Percentiles rank a stretch among this genome's conserved stretches.
These are phyloP conservation scores for Postia placenta DNA, from an alignment of 768 basidiomycete species.

Conservation along the genomic window DNA sequence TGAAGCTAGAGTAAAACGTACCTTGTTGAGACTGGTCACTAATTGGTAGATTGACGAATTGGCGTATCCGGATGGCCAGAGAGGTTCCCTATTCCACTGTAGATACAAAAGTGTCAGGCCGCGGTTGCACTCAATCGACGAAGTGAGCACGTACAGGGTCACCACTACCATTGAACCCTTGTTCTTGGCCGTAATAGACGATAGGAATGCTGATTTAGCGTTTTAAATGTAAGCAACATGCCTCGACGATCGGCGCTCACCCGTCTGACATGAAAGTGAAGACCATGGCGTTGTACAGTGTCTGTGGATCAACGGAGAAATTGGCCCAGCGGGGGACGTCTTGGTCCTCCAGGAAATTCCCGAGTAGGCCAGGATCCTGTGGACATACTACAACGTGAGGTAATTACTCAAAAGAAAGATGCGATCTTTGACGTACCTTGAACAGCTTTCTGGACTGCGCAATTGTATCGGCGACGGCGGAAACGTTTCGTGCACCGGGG, in stretches of 20 bases:
- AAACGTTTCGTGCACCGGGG: conserved; percentile 60
- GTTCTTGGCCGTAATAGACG: conserved; percentile 80
- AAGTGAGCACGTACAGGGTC: conserved; percentile 50
- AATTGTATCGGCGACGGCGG: conserved; percentile 47
- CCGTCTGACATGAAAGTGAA: conserved; percentile 75
- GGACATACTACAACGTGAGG: no score
- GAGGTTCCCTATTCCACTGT: conserved; percentile 68
- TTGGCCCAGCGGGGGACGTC: conserved; percentile 73
- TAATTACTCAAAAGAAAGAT: not conserved
- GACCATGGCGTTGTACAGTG: conserved; percentile 68
- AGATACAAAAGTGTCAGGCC: conserved; percentile 1
- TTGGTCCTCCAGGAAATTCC: conserved; percentile 79
- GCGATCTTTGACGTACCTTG: conserved; percentile 33
- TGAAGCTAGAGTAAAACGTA: conserved; percentile 23
- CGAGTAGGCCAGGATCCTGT: conserved; percentile 39
- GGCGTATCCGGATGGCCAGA: conserved; percentile 65
- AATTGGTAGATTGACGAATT: conserved; percentile 53
- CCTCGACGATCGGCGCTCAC: conserved; percentile 15
- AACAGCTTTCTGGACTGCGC: conserved; percentile 48
- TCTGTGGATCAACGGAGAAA: conserved; percentile 65
- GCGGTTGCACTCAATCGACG: conserved; percentile 2
- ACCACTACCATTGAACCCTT: conserved; percentile 52
- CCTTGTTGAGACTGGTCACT: conserved; percentile 56
- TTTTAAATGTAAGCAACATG: not conserved
- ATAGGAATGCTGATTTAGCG: conserved; percentile 51